Conservation (phyloP, 2,329 filamentous ascomycete species). For the Tolypocladium ophioglossoides region DNA sequence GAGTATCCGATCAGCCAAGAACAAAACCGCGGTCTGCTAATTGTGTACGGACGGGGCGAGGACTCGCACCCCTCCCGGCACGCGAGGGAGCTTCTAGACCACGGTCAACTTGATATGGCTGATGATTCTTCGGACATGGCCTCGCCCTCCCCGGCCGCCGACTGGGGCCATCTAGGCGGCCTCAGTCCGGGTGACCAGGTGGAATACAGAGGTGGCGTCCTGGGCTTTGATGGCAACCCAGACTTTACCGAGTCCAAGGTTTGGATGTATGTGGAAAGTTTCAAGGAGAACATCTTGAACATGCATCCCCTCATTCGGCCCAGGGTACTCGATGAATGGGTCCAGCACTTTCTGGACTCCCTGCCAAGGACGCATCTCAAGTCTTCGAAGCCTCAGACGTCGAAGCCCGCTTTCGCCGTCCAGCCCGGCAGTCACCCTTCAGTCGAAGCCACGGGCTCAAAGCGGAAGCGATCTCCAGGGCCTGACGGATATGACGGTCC, state of each 20-base stretch:
- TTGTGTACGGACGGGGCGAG: conserved; percentile 71
- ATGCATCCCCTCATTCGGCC: conserved; percentile 55
- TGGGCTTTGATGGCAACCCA: conserved; percentile 36
- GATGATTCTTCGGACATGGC: conserved; percentile 41
- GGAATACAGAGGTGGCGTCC: conserved; percentile 26
- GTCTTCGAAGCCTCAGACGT: conserved; percentile 15
- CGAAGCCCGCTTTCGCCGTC: conserved; percentile 22
- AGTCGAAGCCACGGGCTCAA: conserved; percentile 24
- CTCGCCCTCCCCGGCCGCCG: conserved; percentile 42
- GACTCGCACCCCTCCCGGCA: conserved; percentile 49
- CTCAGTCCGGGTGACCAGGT: conserved; percentile 32
- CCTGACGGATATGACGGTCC: conserved; percentile 21
- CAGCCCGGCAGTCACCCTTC: conserved; percentile 13
- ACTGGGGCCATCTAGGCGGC: conserved; percentile 50
- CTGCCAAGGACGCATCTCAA: conserved; percentile 25
- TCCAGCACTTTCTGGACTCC: conserved; percentile 39
- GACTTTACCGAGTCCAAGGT: conserved; percentile 43
- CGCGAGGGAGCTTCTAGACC: conserved; percentile 27
- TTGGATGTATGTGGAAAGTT: conserved; percentile 42
- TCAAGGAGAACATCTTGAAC: conserved; percentile 50
- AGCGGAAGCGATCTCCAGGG: conserved; percentile 46
- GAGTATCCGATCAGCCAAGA: conserved; percentile 72
- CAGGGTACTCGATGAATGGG: conserved; percentile 39
- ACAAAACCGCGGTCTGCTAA: conserved; percentile 60
- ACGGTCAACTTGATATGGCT: conserved; percentile 28